A percentile compares a stretch with the other conserved stretches of the same genome.
These are phyloP conservation scores for Fonsecaea erecta DNA, from an alignment of 2,329 filamentous ascomycete species.

Conservation along the genomic window DNA sequence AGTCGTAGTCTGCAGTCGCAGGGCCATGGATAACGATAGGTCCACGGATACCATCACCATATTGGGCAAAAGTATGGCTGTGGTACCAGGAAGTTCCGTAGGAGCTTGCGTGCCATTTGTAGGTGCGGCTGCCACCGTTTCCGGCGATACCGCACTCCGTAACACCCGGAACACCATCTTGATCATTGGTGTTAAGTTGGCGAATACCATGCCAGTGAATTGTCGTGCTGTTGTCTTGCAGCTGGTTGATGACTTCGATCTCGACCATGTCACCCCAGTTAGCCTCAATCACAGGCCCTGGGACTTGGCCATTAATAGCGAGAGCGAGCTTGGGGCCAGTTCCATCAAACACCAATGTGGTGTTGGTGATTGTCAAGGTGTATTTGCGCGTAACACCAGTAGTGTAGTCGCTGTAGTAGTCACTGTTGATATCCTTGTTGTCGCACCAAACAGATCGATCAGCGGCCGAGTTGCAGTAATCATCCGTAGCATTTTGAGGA, in stretches of 20 bases:
- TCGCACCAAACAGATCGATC: constrained; percentile 34
- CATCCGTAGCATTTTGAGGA: constrained; percentile 22
- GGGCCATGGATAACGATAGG: constrained; percentile 39
- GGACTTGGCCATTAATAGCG: constrained; percentile 69
- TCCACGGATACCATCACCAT: constrained; percentile 37
- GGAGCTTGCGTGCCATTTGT: constrained; percentile 61
- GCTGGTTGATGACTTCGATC: constrained; percentile 60
- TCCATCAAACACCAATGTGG: constrained; percentile 33
- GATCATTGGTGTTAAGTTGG: constrained; percentile 57
- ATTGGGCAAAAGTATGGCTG: constrained; percentile 57
- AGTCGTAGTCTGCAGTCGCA: constrained; percentile 36
- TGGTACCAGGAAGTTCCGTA: constrained; percentile 65
- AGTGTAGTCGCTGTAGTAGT: constrained; percentile 26
- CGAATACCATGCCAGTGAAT: constrained; percentile 58
- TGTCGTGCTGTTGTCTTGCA: constrained; percentile 62
- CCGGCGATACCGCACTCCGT: constrained; percentile 57
- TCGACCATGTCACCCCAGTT: constrained; percentile 64
- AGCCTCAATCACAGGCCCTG: constrained; percentile 69
- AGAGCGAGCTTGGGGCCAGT: constrained; percentile 58
- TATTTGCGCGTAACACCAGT: constrained; percentile 32
- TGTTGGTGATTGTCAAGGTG: constrained; percentile 34
- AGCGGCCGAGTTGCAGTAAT: constrained; percentile 30
- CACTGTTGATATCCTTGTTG: constrained; percentile 25
- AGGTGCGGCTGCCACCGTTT: constrained; percentile 59
- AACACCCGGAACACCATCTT: constrained; percentile 62